phyloP scores from a whole-genome alignment of 176 grass and related monocot species.

The Aegilops sharonensis region DNA sequence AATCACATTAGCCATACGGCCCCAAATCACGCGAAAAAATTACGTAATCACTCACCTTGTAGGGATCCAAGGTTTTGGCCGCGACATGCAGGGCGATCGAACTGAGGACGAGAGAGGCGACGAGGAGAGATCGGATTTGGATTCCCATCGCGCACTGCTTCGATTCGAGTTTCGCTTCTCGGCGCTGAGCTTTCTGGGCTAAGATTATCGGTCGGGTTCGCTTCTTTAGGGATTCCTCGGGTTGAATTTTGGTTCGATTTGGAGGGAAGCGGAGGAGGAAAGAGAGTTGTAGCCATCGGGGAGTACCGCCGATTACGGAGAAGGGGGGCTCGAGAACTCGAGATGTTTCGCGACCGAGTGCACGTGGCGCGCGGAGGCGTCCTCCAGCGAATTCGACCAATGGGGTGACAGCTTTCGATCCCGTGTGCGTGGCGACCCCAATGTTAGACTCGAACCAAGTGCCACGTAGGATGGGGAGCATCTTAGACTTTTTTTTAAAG shows the following conservation, averaged over 20 bases:
- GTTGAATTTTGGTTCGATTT: slow-evolving; percentile 3
- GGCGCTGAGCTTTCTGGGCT: neutral
- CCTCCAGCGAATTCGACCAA: slow-evolving; percentile 70
- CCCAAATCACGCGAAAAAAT: neutral
- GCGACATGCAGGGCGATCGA: slow-evolving; percentile 29
- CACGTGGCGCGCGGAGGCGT: slow-evolving; percentile 38
- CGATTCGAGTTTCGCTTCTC: neutral
- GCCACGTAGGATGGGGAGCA: slow-evolving; percentile 17
- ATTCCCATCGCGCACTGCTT: slow-evolving; percentile 19
- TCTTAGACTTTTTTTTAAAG: neutral
- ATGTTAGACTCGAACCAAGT: neutral
- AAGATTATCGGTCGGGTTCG: neutral
- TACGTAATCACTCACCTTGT: slow-evolving; percentile 52
- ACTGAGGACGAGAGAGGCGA: slow-evolving; percentile 48
- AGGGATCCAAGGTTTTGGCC: slow-evolving; percentile 66
- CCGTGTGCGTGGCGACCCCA: slow-evolving; percentile 27
- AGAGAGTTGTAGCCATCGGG: slow-evolving; percentile 2
- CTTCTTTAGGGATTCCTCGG: slow-evolving; percentile 8
- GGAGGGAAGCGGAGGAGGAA: neutral
- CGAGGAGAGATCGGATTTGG: slow-evolving; percentile 27
- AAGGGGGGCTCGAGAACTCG: slow-evolving; percentile 15
- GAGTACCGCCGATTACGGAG: slow-evolving; percentile 21
- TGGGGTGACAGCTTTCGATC: slow-evolving; percentile 43
- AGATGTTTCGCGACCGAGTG: slow-evolving; percentile 44
- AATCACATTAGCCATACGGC: slow-evolving; percentile 4